These are phyloP conservation scores for Fusarium sp. DNA, from an alignment of 2,329 filamentous ascomycete species.

Conservation along the genomic window DNA sequence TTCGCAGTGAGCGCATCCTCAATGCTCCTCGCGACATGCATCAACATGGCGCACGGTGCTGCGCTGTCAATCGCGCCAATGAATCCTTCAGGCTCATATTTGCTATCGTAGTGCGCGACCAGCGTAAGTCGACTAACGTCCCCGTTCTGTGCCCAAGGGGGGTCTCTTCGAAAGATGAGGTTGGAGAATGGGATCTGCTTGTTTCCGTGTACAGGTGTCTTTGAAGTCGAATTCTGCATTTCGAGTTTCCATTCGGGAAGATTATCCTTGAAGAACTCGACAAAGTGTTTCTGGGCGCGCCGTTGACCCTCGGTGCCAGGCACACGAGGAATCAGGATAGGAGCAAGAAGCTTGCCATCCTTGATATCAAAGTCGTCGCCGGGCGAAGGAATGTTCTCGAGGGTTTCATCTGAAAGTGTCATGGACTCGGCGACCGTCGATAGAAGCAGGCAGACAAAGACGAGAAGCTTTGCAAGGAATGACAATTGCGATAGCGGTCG, in stretches of 20 bases:
- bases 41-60: conserved; percentile 90
- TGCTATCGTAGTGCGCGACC: conserved; percentile 93
- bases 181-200: conserved; percentile 84
- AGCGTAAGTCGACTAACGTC: conserved; percentile 84
- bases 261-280: conserved; percentile 76
- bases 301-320: conserved; percentile 81
- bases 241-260: conserved; percentile 82
- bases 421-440: conserved; percentile 51
- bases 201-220: conserved; percentile 77
- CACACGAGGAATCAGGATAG: conserved; percentile 87
- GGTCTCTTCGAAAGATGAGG: conserved; percentile 85
- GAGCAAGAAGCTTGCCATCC: conserved; percentile 78
- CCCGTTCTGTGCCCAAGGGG: conserved; percentile 78
- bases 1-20: conserved; percentile 82
- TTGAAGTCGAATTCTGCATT: conserved; percentile 90
- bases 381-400: conserved; percentile 75
- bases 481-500: conserved; percentile 22
- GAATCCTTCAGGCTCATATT: conserved; percentile 81
- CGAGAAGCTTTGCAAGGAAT: conserved; percentile 29
- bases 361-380: conserved; percentile 81
- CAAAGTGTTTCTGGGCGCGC: conserved; percentile 81
- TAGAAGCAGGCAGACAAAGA: conserved; percentile 30
- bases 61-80: conserved; percentile 94
- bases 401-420: conserved; percentile 75
- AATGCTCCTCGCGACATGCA: conserved; percentile 84